Evolutionary conservation across 169 alveolate species (phyloP).

Genomic region (Cardiosporidium cionae): DNA sequence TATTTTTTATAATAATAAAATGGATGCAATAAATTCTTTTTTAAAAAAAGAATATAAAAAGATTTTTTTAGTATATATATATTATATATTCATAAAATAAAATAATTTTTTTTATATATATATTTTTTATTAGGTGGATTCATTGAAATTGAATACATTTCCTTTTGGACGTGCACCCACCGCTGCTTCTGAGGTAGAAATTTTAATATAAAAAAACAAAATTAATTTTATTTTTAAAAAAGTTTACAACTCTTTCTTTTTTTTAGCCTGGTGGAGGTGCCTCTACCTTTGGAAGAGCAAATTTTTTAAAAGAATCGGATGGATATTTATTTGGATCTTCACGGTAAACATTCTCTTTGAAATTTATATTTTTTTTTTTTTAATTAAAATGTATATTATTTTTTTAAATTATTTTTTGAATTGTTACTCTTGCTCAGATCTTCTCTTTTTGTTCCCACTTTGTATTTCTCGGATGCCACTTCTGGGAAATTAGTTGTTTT

Average conservation of each 20-base stretch:
- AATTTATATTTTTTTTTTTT: neutral
- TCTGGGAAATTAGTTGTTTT: neutral
- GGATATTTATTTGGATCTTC: neutral
- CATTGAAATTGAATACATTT: neutral
- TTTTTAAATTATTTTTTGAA: too few species aligned
- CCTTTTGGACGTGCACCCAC: slow-evolving; percentile 10
- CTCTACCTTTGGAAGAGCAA: neutral
- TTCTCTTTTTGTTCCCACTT: neutral
- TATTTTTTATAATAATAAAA: too few species aligned
- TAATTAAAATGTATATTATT: neutral
- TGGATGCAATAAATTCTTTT: too few species aligned
- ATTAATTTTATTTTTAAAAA: neutral
- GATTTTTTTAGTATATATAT: too few species aligned
- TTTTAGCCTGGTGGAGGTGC: slow-evolving; percentile 7
- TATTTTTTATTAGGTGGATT: neutral
- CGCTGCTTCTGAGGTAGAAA: slow-evolving; percentile 3
- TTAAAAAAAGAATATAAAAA: too few species aligned
- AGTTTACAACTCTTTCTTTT: neutral
- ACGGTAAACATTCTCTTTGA: neutral
- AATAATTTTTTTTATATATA: neutral
- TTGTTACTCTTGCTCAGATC: too few species aligned
- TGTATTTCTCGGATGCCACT: neutral
- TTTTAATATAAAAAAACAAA: neutral
- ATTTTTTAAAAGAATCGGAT: neutral
- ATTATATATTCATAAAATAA: neutral